Evolutionary conservation across 352 stramenopile species (phyloP), one percentile per base, ranked within the genome.

Genomic region (Globisporangium cederbergense): DNA sequence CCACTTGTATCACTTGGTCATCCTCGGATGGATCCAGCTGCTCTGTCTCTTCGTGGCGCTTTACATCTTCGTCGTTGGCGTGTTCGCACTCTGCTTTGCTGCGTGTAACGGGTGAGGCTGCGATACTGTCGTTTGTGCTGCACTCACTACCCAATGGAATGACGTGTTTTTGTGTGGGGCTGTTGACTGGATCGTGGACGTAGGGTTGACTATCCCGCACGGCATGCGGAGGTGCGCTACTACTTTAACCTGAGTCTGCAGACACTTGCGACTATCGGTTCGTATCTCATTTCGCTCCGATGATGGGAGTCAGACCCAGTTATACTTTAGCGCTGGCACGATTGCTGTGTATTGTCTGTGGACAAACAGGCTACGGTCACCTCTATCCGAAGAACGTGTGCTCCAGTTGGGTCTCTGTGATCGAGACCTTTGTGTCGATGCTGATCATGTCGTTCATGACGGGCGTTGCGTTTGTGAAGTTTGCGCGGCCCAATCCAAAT

Each of bases 191-290:
- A 28, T 28, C 25, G 25, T 28, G 25, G 25, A 28, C 9, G 2
- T 20, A 64, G 55, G 6, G 59, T 56, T 14, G 22, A 57, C 50
- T 65, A 20, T 42, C 30, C 25, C 25, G 25, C 25, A 28, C 25
- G n/a, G 16, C 34, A 67, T 45, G 43, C 49, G 6, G 70, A 62
- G 20, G 30, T 61, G 30, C 75, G 77, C 1, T 76, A 85, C 60
- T 89, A 75, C 40, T 87, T 87, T 55, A 89, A 89, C 36, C 57
- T 89, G 59, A 87, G 77, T 45, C 51, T 89, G 9, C 79, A 89
- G 60, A 86, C 79, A 28, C 75, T 89, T 14, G 70, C 77, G n/a
- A 87, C 74, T 7, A 83, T 78, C 64, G 79, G 78, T 86, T 38
- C 14, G 13, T 28, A 28, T 28, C 25, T 40, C 20, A 38, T 25